These are phyloP conservation scores for Comarum palustre DNA, from an alignment of 306 rosid genomes.

Conservation along the genomic window DNA sequence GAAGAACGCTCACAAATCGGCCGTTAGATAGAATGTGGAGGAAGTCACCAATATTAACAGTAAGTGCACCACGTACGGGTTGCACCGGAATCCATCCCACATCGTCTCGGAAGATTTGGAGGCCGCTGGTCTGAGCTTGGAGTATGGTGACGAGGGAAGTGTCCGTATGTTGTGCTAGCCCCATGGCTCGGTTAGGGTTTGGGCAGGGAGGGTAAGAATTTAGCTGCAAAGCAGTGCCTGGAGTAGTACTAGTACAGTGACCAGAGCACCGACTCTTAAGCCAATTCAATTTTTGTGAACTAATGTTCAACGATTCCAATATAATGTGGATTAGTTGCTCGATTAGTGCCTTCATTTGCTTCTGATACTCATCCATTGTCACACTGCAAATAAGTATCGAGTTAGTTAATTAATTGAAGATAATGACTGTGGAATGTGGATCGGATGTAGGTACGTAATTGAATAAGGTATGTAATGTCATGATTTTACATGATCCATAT, in stretches of 20 bases:
- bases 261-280: too few species aligned
- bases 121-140: conserved; percentile 50
- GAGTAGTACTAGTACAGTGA: too few species aligned
- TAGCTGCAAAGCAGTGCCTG: background rate
- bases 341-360: background rate
- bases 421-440: background rate
- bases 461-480: background rate
- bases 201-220: conserved; percentile 7
- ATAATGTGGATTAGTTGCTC: background rate
- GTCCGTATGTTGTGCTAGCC: background rate
- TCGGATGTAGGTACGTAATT: background rate
- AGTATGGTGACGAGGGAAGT: background rate
- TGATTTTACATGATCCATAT: background rate
- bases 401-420: background rate
- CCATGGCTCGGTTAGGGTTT: background rate
- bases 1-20: conserved; percentile 40
- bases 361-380: background rate
- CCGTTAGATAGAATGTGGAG: conserved; percentile 57
- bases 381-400: too few species aligned
- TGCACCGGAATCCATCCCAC: conserved; percentile 54
- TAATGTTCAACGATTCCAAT: background rate
- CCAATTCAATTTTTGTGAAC: background rate
- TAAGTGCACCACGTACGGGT: conserved; percentile 38
- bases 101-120: conserved; percentile 52
- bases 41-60: conserved; percentile 59